Evolutionary conservation across 2,329 filamentous ascomycete genomes (phyloP), one percentile per base, ranked within the genome.

Genomic region (Coniochaeta sp.): DNA sequence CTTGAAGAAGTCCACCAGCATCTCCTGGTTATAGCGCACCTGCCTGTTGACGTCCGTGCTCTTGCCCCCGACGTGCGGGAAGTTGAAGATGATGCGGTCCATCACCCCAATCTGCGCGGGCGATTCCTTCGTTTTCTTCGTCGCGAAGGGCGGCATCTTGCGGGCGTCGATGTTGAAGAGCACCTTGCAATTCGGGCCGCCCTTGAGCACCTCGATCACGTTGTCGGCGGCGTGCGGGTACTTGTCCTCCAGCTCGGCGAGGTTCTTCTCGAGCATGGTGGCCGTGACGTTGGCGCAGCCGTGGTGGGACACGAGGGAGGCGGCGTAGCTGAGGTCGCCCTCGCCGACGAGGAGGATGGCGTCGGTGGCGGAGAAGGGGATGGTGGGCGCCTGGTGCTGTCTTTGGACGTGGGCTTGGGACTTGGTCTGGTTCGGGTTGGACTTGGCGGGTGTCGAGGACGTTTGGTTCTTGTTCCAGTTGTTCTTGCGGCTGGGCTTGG

Each of bases 11-110:
- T 75, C 72, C 13, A 88, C 84, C 31, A 90, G 76, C 49, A 90
- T 75, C 62, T 87, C 83, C 69, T 96, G 91, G 71, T 99, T 97
- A 67, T 89, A 83, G 52, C 94, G 84, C 13, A 96, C 91, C 71
- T 99, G 94, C 31, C 94, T 79, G 72, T 96, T 96, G 52, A 96
- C 87, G 71, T 97, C 91, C 60, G 87, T 97, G 57, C 83, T 87
- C 62, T 95, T 85, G 45, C 94, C 94, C 57, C 94, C 94, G 3
- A 95, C 87, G 72, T 99, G 94, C 31, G 94, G 94, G 69, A 99
- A 99, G 75, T 96, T 96, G 81, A 97, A 99, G 58, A 92, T 77
- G 56, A 97, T 85, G 52, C 83, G 79, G 67, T 95, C 85, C 76
- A 87, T 91, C 4, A 73, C 68, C 3, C 61, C 52, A 59, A 62